These are phyloP conservation scores for Capsicum baccatum DNA, from an alignment of 257 asterid species.

Conservation along the genomic window DNA sequence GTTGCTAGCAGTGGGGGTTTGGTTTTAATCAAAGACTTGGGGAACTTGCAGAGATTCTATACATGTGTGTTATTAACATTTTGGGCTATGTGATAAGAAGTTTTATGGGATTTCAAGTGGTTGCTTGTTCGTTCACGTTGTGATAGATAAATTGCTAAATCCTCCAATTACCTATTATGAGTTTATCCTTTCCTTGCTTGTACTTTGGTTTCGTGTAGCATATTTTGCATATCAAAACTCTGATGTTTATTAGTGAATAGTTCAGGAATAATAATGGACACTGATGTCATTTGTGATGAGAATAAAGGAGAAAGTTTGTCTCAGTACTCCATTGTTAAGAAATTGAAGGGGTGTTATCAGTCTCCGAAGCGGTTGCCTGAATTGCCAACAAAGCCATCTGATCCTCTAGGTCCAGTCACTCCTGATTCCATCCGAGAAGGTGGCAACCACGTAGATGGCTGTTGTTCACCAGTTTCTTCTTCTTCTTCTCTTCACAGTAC, in stretches of 20 bases:
- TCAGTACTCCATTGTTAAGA: conserved; percentile 20
- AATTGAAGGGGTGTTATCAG: conserved; percentile 5
- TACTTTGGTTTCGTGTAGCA: neutral
- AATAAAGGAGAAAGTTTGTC: conserved; percentile 30
- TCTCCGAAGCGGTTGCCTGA: neutral
- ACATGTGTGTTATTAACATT: neutral
- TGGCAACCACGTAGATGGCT: conserved; percentile 32
- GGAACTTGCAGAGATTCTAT: neutral
- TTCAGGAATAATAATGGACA: conserved; percentile 36
- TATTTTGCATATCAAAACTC: neutral
- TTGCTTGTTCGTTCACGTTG: neutral
- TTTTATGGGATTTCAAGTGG: neutral
- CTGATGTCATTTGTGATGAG: conserved; percentile 34
- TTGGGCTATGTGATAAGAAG: neutral
- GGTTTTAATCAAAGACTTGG: neutral
- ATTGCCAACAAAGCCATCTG: conserved; percentile 6
- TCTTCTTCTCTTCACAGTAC: conserved; percentile 31
- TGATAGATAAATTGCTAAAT: conserved; percentile 10
- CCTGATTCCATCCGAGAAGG: conserved; percentile 48
- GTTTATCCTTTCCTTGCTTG: neutral
- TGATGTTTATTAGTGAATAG: neutral
- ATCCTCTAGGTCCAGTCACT: conserved; percentile 44
- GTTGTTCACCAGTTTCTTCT: conserved; percentile 37
- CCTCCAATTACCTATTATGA: conserved; percentile 11
- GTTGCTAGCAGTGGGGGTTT: neutral